Conservation (phyloP, 768 basidiomycete species). For the Tylopilus plumbeoviolaceoides region DNA sequence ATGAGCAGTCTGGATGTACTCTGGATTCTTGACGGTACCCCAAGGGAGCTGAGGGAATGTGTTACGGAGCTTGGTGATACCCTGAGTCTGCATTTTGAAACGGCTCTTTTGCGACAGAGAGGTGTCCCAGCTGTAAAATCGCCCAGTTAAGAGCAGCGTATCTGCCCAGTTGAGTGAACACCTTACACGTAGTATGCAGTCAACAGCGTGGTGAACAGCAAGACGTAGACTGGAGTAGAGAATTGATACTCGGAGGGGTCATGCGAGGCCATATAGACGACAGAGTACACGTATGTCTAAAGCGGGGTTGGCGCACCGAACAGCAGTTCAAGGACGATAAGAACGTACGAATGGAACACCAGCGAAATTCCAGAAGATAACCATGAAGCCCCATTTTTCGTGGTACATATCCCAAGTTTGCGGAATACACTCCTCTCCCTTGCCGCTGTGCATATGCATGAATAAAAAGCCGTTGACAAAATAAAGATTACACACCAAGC, state of each 20-base stretch:
- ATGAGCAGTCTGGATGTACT: constrained; percentile 89
- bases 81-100: constrained; percentile 97
- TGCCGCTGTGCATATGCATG: constrained; percentile 48
- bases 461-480: background rate
- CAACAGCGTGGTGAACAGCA: constrained; percentile 71
- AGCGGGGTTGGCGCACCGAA: background rate
- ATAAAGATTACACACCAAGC: constrained; percentile 59
- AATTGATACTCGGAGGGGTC: constrained; percentile 85
- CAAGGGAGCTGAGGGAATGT: constrained; percentile 94
- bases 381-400: constrained; percentile 98
- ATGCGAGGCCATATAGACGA: constrained; percentile 96
- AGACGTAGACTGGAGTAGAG: constrained; percentile 68
- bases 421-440: constrained; percentile 92
- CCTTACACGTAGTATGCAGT: constrained; percentile 85
- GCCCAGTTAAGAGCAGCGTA: background rate
- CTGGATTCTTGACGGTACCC: constrained; percentile 78
- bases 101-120: constrained; percentile 95
- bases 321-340: background rate
- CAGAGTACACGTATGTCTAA: constrained; percentile 94
- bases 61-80: constrained; percentile 77
- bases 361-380: constrained; percentile 97
- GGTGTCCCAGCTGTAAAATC: constrained; percentile 74
- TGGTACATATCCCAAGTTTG: constrained; percentile 99
- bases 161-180: background rate
- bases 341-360: constrained; percentile 82